Evolutionary conservation across 495 filamentous ascomycete genomes (phyloP).

Genomic region (Filosporella fistucella): DNA sequence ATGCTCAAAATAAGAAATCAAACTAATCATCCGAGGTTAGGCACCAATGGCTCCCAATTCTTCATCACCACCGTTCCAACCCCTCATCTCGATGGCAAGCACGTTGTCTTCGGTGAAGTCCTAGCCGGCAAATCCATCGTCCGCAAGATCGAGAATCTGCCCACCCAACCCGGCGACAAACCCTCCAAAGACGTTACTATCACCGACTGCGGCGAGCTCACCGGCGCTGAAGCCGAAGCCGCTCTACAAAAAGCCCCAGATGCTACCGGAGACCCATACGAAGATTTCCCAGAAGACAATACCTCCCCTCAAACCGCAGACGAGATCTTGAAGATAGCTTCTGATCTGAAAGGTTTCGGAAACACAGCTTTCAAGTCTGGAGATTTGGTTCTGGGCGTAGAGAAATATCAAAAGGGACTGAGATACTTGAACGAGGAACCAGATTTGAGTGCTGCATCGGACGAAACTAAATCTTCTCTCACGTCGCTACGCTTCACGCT

Average conservation of each 20-base stretch:
- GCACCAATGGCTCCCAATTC: constrained; percentile 96
- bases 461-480: constrained; percentile 61
- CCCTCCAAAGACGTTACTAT: constrained; percentile 70
- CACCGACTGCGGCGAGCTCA: constrained; percentile 80
- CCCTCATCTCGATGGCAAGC: constrained; percentile 92
- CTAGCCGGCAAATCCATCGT: constrained; percentile 87
- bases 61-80: constrained; percentile 94
- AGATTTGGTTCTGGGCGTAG: constrained; percentile 65
- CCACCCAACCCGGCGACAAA: constrained; percentile 75
- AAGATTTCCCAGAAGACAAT: constrained; percentile 91
- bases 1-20: background rate
- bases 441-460: constrained; percentile 61
- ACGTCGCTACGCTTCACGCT: constrained; percentile 70
- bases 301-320: constrained; percentile 42
- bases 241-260: constrained; percentile 64
- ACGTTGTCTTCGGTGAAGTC: constrained; percentile 98
- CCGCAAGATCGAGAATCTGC: constrained; percentile 83
- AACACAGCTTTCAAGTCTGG: constrained; percentile 85
- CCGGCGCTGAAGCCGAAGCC: constrained; percentile 58
- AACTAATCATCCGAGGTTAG: constrained; percentile 25
- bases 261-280: constrained; percentile 83
- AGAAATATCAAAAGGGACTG: constrained; percentile 97
- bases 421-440: constrained; percentile 92
- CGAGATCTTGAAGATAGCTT: constrained; percentile 71
- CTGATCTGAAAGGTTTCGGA: constrained; percentile 86